Evolutionary conservation across 352 stramenopile species (phyloP).

Genomic region (Thalassiosira exigua): DNA sequence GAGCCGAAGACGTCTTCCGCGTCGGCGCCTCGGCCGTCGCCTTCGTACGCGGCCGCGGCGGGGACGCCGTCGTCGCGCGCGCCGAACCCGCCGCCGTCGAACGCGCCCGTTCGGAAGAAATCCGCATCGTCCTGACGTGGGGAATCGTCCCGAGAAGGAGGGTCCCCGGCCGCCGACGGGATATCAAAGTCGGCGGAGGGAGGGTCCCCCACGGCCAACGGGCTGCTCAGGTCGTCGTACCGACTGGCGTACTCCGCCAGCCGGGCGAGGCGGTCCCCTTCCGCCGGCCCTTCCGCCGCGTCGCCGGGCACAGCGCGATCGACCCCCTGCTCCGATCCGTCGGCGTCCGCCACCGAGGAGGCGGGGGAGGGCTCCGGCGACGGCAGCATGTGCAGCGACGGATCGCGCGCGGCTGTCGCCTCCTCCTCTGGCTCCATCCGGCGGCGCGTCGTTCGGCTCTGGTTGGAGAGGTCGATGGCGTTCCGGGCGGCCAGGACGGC

Average conservation of each 20-base stretch:
- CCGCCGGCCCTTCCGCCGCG: background rate
- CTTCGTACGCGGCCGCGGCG: background rate
- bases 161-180: too few species aligned
- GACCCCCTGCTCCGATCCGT: constrained; percentile 5
- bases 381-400: constrained; percentile 20
- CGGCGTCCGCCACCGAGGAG: constrained; percentile 23
- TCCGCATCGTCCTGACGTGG: too few species aligned
- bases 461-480: constrained; percentile 56
- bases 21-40: background rate
- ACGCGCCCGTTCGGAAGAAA: too few species aligned
- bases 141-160: too few species aligned
- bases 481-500: constrained; percentile 61
- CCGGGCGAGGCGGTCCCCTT: background rate
- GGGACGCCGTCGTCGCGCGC: background rate
- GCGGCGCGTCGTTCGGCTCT: constrained; percentile 16
- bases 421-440: constrained; percentile 10
- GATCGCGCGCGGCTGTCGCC: background rate
- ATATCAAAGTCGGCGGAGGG: background rate
- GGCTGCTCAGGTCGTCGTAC: too few species aligned
- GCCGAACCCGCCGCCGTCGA: background rate
- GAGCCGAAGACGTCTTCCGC: constrained; percentile 20
- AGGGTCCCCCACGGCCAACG: background rate
- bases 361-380: constrained; percentile 16
- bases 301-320: background rate
- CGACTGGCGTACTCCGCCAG: constrained; percentile 1